A percentile compares a stretch with the other conserved stretches of the same genome.
These are phyloP conservation scores for Lentinula edodes DNA, from an alignment of 768 basidiomycete species.

Conservation along the genomic window DNA sequence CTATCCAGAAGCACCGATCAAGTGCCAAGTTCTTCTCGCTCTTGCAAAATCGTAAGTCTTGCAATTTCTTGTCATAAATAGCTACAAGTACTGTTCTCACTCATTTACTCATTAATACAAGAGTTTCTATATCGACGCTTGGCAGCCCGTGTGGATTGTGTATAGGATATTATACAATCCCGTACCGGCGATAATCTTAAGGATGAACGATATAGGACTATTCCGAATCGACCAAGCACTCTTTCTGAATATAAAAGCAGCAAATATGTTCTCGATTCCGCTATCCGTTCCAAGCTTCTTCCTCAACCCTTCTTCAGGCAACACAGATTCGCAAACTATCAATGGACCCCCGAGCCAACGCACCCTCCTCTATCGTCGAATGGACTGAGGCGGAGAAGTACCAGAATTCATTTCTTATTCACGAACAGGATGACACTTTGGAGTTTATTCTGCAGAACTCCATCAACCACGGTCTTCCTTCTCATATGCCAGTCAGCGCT, in stretches of 20 bases:
- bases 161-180: neutral
- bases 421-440: constrained; percentile 32
- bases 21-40: neutral
- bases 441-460: constrained; percentile 36
- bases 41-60: neutral
- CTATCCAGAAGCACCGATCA: neutral
- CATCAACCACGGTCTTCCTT: constrained; percentile 39
- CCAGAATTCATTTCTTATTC: constrained; percentile 50
- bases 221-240: neutral
- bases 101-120: neutral
- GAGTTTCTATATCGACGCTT: neutral
- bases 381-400: constrained; percentile 52
- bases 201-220: neutral
- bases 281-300: neutral
- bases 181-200: neutral
- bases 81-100: neutral
- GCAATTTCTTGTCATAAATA: neutral
- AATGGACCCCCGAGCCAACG: neutral
- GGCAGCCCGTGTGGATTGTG: neutral
- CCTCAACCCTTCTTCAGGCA: neutral
- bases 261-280: neutral
- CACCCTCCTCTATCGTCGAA: constrained; percentile 22
- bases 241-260: neutral
- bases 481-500: constrained; percentile 41
- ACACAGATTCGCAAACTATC: neutral